Evolutionary conservation across 2,329 filamentous ascomycete species (phyloP), one percentile per base, ranked within the genome.

Genomic region (Talaromyces pinophilus): DNA sequence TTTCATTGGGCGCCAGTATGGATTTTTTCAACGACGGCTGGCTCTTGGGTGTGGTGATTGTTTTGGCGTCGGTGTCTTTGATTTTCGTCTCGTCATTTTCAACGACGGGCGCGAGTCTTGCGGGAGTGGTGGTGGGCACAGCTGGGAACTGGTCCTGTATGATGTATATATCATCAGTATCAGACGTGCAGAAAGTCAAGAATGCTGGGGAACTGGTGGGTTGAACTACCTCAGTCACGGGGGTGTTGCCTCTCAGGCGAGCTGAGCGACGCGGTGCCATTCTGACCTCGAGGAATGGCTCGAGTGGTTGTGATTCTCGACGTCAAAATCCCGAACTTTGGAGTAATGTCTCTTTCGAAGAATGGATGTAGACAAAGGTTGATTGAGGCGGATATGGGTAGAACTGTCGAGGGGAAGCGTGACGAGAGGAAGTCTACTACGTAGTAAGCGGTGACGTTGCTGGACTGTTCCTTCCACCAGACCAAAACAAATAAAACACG

Each of bases 11-110:
- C 7, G 75, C 71, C 22, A 73, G 70, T 54, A 77, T 71, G 15
- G 75, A 72, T 68, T 76, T 76, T 44, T 75, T 72, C 5, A 64
- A 68, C 61, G 70, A 68, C 65, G 42, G 61, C 15, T 60, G 67
- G 63, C 38, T 68, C 68, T 63, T 71, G 69, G 62, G 72, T 2
- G 57, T 70, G 69, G 64, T 71, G 54, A 64, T 75, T 69, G 46
- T 52, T 67, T 44, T 69, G 69, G 66, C 70, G 40, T 64, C 63
- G 33, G 44, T 59, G 66, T 68, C 69, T 71, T 65, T 63, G 67
- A 78, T 78, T 13, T 77, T 76, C 67, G 78, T 78, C 66, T 82
- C 80, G 61, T 82, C 82, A 70, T 78, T 75, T 75, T 86, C 83
- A 60, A 78, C 70, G 22, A 85, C 76, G n/a, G 81, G 75, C 19